Evolutionary conservation across 768 basidiomycete genomes (phyloP).

Genomic region (Dendrothele bispora): DNA sequence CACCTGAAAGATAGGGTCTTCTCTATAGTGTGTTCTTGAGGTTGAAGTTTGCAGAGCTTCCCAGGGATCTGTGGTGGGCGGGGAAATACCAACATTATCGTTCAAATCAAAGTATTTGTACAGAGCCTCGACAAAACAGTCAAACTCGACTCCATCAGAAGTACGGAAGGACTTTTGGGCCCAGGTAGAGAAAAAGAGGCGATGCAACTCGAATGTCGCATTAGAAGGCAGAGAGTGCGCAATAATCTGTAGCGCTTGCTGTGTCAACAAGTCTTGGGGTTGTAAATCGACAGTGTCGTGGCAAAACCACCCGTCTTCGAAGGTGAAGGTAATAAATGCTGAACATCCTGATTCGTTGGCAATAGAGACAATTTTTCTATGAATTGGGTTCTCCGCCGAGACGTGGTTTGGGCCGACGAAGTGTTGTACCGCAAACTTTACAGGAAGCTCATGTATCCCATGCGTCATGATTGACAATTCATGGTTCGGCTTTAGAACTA

Average conservation of each 20-base stretch:
- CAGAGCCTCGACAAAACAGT: conserved; percentile 54
- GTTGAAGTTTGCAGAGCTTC: conserved; percentile 40
- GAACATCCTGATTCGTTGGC: not conserved
- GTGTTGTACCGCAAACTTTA: not conserved
- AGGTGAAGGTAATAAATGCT: conserved; percentile 37
- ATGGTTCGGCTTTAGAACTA: conserved; percentile 61
- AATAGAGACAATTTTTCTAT: not conserved
- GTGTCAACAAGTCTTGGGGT: conserved; percentile 55
- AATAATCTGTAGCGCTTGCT: conserved; percentile 60
- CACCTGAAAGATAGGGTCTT: conserved; percentile 56
- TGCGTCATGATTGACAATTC: conserved; percentile 61
- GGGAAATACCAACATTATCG: not conserved
- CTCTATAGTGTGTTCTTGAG: conserved; percentile 48
- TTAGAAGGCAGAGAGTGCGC: conserved; percentile 60
- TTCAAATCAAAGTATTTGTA: conserved; percentile 43
- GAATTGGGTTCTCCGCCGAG: not conserved
- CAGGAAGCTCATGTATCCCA: conserved; percentile 41
- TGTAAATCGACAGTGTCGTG: conserved; percentile 54
- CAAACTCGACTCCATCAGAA: conserved; percentile 52
- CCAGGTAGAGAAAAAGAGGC: conserved; percentile 59
- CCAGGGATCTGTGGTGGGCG: conserved; percentile 41
- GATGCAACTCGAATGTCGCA: conserved; percentile 55
- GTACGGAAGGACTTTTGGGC: conserved; percentile 41
- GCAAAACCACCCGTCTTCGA: conserved; percentile 47
- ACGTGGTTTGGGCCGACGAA: not conserved